phyloP scores from a whole-genome alignment of 805 yeast species.

The Jamesozyma spencerorum region DNA sequence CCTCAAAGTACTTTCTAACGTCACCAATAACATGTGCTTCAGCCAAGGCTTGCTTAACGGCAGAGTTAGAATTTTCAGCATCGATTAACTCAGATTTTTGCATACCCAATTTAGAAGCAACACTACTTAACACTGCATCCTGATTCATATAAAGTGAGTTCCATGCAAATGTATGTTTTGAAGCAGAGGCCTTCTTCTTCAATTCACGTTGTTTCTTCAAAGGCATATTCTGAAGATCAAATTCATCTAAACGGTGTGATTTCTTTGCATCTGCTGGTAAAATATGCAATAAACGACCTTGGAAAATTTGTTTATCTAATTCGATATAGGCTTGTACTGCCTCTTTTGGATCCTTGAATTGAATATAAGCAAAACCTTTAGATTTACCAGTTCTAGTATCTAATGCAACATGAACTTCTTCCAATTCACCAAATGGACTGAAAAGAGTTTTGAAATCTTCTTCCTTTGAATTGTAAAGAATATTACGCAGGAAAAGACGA shows the following conservation, averaged over 20 bases:
- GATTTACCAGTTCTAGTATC: constrained; percentile 85
- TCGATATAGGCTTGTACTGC: constrained; percentile 68
- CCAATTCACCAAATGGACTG: constrained; percentile 55
- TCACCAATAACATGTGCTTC: constrained; percentile 93
- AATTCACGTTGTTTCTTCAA: constrained; percentile 83
- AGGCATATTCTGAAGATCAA: constrained; percentile 83
- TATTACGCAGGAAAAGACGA: constrained; percentile 80
- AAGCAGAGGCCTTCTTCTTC: constrained; percentile 73
- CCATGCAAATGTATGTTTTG: constrained; percentile 87
- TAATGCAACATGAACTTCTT: constrained; percentile 86
- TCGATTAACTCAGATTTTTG: constrained; percentile 76
- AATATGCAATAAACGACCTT: constrained; percentile 86
- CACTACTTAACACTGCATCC: constrained; percentile 87
- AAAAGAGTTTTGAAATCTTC: constrained; percentile 65
- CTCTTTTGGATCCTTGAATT: constrained; percentile 55
- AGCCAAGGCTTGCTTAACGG: constrained; percentile 94
- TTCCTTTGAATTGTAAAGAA: constrained; percentile 70
- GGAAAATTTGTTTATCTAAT: constrained; percentile 82
- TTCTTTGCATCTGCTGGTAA: constrained; percentile 79
- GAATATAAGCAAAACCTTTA: constrained; percentile 85
- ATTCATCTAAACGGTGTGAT: constrained; percentile 78
- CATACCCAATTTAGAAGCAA: constrained; percentile 76
- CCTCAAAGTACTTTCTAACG: constrained; percentile 79
- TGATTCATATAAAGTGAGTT: constrained; percentile 82
- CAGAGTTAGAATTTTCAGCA: constrained; percentile 77